Percentiles rank a stretch among this genome's conserved stretches.
Evolutionary conservation across 257 asterid genomes (phyloP).

Genomic region (Ligustrum vulgare): DNA sequence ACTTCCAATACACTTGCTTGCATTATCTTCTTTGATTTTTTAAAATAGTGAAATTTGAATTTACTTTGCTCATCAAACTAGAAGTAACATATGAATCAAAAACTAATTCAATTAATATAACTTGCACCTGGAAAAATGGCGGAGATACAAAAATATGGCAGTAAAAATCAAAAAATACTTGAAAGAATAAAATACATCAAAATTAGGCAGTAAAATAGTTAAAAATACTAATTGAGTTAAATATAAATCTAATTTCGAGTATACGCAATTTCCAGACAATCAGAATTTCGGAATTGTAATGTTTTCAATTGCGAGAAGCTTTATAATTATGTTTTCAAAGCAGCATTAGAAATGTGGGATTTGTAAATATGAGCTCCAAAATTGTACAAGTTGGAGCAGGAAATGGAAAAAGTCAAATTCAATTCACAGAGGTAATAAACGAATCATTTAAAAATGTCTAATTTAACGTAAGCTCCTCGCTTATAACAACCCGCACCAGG

Average conservation of each 20-base stretch:
- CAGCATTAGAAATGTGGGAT: background rate
- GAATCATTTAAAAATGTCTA: background rate
- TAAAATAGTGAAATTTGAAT: background rate
- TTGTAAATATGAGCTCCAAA: background rate
- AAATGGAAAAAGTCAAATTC: background rate
- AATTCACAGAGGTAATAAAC: background rate
- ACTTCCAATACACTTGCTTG: background rate
- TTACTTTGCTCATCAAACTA: background rate
- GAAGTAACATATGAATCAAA: background rate
- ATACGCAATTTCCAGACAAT: background rate
- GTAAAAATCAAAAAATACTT: background rate
- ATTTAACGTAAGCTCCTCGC: background rate
- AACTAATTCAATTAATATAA: background rate
- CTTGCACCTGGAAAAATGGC: background rate
- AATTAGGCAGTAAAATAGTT: background rate
- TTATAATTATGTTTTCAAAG: background rate
- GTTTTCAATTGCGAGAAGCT: background rate
- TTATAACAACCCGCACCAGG: background rate
- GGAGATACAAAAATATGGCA: background rate
- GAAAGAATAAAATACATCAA: background rate
- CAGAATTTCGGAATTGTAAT: background rate
- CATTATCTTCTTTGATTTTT: constrained; percentile 2
- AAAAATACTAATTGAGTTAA: background rate
- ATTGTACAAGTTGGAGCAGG: background rate
- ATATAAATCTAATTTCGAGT: background rate